These are phyloP conservation scores for Pleurotus cornucopiae DNA, from an alignment of 768 basidiomycete genomes.

Conservation along the genomic window DNA sequence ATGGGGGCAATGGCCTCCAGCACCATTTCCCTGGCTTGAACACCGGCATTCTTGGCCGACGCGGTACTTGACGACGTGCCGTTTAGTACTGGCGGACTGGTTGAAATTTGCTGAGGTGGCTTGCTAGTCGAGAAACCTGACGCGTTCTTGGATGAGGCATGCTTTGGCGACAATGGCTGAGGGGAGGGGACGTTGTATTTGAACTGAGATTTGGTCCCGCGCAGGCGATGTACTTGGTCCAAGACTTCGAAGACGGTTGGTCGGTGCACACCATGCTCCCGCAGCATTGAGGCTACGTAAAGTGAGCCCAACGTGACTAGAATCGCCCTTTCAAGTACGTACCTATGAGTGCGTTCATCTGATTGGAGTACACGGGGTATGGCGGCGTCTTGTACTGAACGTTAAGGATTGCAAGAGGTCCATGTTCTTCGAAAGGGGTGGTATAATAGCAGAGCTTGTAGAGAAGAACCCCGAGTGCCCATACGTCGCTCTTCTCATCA, in stretches of 20 bases:
- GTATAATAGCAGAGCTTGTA: constrained; percentile 99
- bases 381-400: constrained; percentile 92
- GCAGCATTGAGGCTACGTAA: constrained; percentile 78
- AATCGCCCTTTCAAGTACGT: constrained; percentile 17
- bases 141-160: constrained; percentile 1
- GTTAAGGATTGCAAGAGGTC: constrained; percentile 92
- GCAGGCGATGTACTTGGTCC: constrained; percentile 74
- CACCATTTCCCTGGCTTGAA: constrained; percentile 73
- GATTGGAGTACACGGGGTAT: constrained; percentile 80
- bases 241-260: constrained; percentile 89
- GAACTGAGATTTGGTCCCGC: constrained; percentile 81
- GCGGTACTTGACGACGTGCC: constrained; percentile 15
- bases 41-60: constrained; percentile 39
- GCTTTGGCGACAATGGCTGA: constrained; percentile 41
- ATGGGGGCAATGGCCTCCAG: constrained; percentile 78
- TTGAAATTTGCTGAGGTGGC: constrained; percentile 9
- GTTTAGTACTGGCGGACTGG: background rate
- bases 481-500: constrained; percentile 95
- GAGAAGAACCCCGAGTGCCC: constrained; percentile 94
- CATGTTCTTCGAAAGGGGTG: constrained; percentile 98
- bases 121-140: constrained; percentile 23
- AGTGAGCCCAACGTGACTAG: constrained; percentile 5
- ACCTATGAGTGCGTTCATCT: constrained; percentile 85
- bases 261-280: constrained; percentile 82
- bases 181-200: constrained; percentile 56